Percentiles rank a stretch among this genome's conserved stretches.
Evolutionary conservation across 768 basidiomycete species (phyloP).

Genomic region (Lyophyllum shimeji): DNA sequence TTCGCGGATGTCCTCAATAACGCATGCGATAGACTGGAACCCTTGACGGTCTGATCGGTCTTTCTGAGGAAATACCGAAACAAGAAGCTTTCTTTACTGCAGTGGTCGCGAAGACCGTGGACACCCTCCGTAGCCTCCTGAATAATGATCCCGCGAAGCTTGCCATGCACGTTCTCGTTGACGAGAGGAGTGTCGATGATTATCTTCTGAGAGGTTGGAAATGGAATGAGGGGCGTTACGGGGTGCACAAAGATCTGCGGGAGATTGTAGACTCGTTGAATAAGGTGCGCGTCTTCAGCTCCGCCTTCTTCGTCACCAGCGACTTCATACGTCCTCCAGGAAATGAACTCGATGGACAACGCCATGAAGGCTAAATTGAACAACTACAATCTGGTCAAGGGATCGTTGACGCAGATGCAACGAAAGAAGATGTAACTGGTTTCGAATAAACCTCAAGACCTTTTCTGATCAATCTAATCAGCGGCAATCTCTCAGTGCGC

Average conservation of each 20-base stretch:
- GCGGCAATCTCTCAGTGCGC: conserved; percentile 93
- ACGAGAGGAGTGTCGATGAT: conserved; percentile 76
- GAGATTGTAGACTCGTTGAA: conserved; percentile 85
- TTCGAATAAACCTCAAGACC: neutral
- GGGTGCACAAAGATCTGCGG: conserved; percentile 72
- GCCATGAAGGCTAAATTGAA: conserved; percentile 90
- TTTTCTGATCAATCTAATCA: conserved; percentile 29
- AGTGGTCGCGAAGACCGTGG: conserved; percentile 89
- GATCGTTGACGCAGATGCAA: conserved; percentile 87
- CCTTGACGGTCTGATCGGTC: conserved; percentile 80
- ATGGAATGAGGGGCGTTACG: conserved; percentile 94
- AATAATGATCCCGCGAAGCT: conserved; percentile 84
- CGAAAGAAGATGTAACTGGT: conserved; percentile 82
- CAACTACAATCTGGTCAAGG: conserved; percentile 93
- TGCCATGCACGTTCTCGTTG: conserved; percentile 72
- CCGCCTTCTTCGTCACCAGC: neutral
- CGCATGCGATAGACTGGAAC: conserved; percentile 76
- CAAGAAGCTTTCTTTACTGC: conserved; percentile 85
- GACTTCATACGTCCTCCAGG: conserved; percentile 45
- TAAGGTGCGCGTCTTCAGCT: conserved; percentile 54
- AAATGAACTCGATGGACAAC: conserved; percentile 93
- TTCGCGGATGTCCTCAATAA: conserved; percentile 7
- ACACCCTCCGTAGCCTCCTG: conserved; percentile 86
- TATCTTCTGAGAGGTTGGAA: conserved; percentile 82
- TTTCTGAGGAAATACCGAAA: conserved; percentile 94